A percentile compares a stretch with the other conserved stretches of the same genome.
These are phyloP conservation scores for Shiraia bambusicola DNA, from an alignment of 2,329 filamentous ascomycete genomes.

Conservation along the genomic window DNA sequence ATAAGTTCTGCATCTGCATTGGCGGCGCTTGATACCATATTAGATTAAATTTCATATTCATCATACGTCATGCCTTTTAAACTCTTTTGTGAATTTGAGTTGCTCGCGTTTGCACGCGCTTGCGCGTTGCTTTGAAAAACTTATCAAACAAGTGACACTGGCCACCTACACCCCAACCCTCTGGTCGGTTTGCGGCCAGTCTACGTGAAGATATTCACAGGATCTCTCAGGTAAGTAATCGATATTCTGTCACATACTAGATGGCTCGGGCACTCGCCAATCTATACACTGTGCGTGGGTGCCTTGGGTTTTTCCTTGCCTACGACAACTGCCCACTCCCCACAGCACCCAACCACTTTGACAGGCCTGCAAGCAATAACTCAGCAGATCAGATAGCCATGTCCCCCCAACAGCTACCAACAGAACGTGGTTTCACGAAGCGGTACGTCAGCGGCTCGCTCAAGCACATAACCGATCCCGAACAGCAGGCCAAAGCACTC, in stretches of 20 bases:
- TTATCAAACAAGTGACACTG: background rate
- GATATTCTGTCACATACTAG: too few relatives aligned
- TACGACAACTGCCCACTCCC: too few relatives aligned
- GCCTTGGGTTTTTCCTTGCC: too few relatives aligned
- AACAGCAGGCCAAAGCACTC: slow-evolving; percentile 10
- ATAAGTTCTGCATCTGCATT: slow-evolving; percentile 44
- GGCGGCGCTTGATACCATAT: slow-evolving; percentile 29
- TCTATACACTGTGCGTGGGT: too few relatives aligned
- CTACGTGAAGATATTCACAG: too few relatives aligned
- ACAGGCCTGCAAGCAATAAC: background rate
- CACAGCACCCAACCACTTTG: too few relatives aligned
- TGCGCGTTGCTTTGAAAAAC: background rate
- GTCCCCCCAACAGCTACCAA: slow-evolving; percentile 1
- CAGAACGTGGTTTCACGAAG: slow-evolving; percentile 3
- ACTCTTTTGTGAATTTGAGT: slow-evolving; percentile 2
- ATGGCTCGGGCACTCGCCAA: too few relatives aligned
- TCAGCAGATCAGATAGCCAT: background rate
- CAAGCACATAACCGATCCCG: slow-evolving; percentile 10
- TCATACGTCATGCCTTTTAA: background rate
- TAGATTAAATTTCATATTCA: slow-evolving; percentile 9
- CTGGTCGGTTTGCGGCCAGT: too few relatives aligned
- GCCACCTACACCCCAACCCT: background rate
- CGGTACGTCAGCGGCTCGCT: slow-evolving; percentile 18
- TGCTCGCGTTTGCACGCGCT: background rate
- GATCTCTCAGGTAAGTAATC: too few relatives aligned